Evolutionary conservation across 176 grass and related monocot genomes (phyloP).

Genomic region (Poa annua): DNA sequence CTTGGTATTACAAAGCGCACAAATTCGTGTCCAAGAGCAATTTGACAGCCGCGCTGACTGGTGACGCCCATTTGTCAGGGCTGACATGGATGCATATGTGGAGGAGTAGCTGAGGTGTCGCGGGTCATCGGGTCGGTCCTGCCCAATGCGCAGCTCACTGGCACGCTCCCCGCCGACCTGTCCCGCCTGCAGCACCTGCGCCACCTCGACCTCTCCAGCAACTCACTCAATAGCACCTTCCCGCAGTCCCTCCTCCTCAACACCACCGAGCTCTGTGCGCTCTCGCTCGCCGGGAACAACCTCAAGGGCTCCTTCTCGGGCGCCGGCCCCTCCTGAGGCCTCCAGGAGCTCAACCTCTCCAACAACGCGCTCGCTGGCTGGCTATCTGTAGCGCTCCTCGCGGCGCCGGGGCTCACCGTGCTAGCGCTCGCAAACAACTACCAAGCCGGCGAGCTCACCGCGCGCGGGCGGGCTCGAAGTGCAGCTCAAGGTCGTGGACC

Average conservation of each 20-base stretch:
- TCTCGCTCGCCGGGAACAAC: conserved; percentile 67
- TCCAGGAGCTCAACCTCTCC: conserved; percentile 82
- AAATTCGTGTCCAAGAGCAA: too few species aligned
- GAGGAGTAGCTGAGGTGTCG: too few species aligned
- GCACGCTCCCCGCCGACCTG: conserved; percentile 54
- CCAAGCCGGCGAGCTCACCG: conserved; percentile 62
- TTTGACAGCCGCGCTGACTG: too few species aligned
- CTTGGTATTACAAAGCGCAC: too few species aligned
- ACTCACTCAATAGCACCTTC: conserved; percentile 56
- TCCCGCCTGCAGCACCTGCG: conserved; percentile 77
- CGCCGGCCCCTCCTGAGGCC: background rate
- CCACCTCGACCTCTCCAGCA: conserved; percentile 88
- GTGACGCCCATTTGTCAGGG: too few species aligned
- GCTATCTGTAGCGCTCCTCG: conserved; percentile 49
- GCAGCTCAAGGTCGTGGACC: conserved; percentile 61
- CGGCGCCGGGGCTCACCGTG: conserved; percentile 55
- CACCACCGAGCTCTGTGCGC: conserved; percentile 66
- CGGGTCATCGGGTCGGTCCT: conserved; percentile 79
- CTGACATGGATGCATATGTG: too few species aligned
- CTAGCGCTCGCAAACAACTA: conserved; percentile 68
- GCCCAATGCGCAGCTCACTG: conserved; percentile 62
- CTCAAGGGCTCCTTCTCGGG: conserved; percentile 62
- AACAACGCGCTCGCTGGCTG: conserved; percentile 59
- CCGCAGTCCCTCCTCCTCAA: conserved; percentile 64
- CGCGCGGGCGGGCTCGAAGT: conserved; percentile 47